Evolutionary conservation across 441 rosid genomes (phyloP), one percentile per base, ranked within the genome.

Genomic region (Populus hybrid): DNA sequence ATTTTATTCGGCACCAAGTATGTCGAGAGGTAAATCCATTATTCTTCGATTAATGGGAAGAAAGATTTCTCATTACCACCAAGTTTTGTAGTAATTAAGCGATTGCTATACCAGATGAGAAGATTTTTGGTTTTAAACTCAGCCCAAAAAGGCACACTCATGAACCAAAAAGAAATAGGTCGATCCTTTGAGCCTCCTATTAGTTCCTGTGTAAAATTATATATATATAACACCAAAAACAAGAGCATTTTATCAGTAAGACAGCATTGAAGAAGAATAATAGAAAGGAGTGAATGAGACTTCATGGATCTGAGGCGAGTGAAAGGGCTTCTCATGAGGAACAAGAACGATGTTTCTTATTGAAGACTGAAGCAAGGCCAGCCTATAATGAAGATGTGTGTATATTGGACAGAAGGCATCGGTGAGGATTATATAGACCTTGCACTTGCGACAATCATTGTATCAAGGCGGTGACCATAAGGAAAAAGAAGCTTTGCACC

Each of bases 11-110:
- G 24, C 24, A 24, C 24, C 24, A 24, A 24, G 24, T 24, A 24
- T 24, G 24, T 24, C 24, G 24, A 24, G 24, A 24, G 24, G 24
- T 24, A 24, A 24, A 24, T 24, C 24, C 24, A 26, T 26, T 26
- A 12, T 0, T 46, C 16, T 46, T 46, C 0, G 53, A 12, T 46
- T 85, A 35, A 80, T 81, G 3, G 86, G 88, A 35, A 35, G 7
- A 35, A 50, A 50, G 7, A 50, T 1, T 1, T 50, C 0, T 50
- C 59, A 50, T 5, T 50, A 50, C 57, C 57, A 50, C n/a, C 59
- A 50, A 16, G 59, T 50, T 50, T 50, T 50, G n/a, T 16, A 26
- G n/a, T 16, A 24, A 24, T 24, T 24, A 14, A 50, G 7, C 8
- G 7, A 50, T 14, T 1, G 6, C n/a, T 16, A 46, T 14, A 46